Evolutionary conservation across 768 basidiomycete species (phyloP).

Genomic region (Zangia roseola): DNA sequence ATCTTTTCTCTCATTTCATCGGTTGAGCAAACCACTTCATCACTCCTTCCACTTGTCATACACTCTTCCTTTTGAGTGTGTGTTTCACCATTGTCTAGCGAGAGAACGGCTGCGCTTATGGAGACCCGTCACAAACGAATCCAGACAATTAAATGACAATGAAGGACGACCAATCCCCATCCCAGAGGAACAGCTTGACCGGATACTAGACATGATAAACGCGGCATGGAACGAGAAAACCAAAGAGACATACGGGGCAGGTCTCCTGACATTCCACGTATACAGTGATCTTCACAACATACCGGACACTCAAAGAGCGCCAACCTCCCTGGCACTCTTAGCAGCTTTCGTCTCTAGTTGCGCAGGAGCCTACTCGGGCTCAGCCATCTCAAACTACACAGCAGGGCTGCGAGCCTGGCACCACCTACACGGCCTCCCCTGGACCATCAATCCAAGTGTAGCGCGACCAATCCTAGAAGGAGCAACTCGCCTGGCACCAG

Average conservation of each 20-base stretch:
- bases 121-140: neutral
- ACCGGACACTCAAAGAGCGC: neutral
- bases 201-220: neutral
- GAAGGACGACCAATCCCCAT: neutral
- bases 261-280: neutral
- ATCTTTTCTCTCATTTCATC: too few relatives aligned
- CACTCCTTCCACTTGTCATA: too few relatives aligned
- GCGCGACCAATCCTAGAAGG: neutral
- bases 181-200: neutral
- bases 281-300: slow-evolving; percentile 1
- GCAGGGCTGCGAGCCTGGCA: neutral
- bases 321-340: accelerated
- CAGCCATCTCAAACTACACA: neutral
- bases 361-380: neutral
- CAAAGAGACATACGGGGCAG: neutral
- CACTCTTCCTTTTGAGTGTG: too few relatives aligned
- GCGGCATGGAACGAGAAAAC: neutral
- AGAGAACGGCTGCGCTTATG: too few relatives aligned
- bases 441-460: neutral
- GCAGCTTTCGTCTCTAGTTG: neutral
- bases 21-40: too few relatives aligned
- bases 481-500: neutral
- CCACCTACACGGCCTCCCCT: neutral
- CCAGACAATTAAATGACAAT: too few relatives aligned
- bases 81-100: too few relatives aligned